A percentile compares a stretch with the other conserved stretches of the same genome.
These are phyloP conservation scores for Vanderwaltozyma yarrowii DNA, from an alignment of 805 yeast species.

Conservation along the genomic window DNA sequence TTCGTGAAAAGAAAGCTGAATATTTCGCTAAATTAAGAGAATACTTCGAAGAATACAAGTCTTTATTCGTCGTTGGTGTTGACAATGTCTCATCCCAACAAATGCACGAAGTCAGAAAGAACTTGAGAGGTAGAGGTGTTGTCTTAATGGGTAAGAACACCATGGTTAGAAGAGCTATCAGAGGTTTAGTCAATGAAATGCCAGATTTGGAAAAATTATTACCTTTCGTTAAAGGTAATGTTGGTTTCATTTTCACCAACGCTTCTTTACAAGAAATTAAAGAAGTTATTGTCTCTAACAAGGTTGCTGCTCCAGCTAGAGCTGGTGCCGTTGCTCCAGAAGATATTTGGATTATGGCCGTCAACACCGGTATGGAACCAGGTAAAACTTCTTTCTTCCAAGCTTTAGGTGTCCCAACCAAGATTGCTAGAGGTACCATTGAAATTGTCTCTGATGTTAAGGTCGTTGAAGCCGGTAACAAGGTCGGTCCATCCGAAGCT, in stretches of 20 bases:
- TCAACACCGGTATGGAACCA: constrained; percentile 99
- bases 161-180: constrained; percentile 99
- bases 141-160: constrained; percentile 99
- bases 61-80: constrained; percentile 97
- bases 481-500: constrained; percentile 99
- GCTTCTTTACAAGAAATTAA: constrained; percentile 84
- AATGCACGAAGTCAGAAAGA: constrained; percentile 99
- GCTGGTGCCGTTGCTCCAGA: constrained; percentile 99
- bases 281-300: constrained; percentile 80
- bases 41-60: constrained; percentile 93
- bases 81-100: constrained; percentile 99
- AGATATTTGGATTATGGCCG: constrained; percentile 97
- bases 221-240: constrained; percentile 95
- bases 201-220: constrained; percentile 93
- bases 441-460: constrained; percentile 96
- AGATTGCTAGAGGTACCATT: constrained; percentile 99
- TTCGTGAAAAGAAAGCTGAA: constrained; percentile 93
- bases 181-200: constrained; percentile 86
- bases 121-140: constrained; percentile 89
- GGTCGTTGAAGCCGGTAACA: constrained; percentile 77
- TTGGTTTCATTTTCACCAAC: constrained; percentile 99
- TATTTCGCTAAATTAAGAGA: constrained; percentile 93
- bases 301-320: constrained; percentile 99
- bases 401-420: constrained; percentile 99
- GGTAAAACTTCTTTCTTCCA: constrained; percentile 99